Base-by-base conservation (phyloP, 441 rosid species). In the Pelargonium australe region DNA sequence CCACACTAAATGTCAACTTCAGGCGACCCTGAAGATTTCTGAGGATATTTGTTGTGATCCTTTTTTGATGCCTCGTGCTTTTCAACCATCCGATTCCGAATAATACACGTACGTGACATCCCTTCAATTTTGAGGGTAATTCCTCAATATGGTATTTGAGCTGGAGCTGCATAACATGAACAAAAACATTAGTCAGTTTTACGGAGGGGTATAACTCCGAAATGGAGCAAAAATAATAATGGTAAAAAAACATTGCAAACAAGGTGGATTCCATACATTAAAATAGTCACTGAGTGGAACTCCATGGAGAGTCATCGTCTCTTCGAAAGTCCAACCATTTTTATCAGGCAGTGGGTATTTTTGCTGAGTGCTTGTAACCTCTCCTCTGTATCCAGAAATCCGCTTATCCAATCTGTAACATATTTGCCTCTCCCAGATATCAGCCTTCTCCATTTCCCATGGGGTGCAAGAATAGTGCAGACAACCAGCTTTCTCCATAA, bases 321-420 rank as follows among this genome's bases (percentile, higher is more conserved):
- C 97, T 83, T 91, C 92, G 2, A 89, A 80, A 66, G 86, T 76
- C 97, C 96, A 91, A 40, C 96, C 90, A 47, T 84, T 87, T 68
- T 72, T 80, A 69, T 87, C 94, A n/a, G 87, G 41, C 14, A 88
- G 77, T 34, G 76, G 86, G 14, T 87, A 79, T 70, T 86, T 91
- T 82, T 94, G 97, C 82, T 94, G 96, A 69, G 91, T 85, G 64
- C 96, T 87, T 19, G 99, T 94, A 70, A 88, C 97, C 79, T 91
- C 99, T 79, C 97, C 99, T 72, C 90, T 78, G 12, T 86, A 91
- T 20, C 85, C 90, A 53, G 95, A 89, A 55, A 88, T 74, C 16
- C 76, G 74, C 77, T 86, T 89, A 75, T 94, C 96, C 7, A 87
- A 88, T 79, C 90, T 84, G 80, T 81, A 94, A 80, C 81, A 83